phyloP scores from a whole-genome alignment of 805 yeast species.

The Yarrowia sp. region DNA sequence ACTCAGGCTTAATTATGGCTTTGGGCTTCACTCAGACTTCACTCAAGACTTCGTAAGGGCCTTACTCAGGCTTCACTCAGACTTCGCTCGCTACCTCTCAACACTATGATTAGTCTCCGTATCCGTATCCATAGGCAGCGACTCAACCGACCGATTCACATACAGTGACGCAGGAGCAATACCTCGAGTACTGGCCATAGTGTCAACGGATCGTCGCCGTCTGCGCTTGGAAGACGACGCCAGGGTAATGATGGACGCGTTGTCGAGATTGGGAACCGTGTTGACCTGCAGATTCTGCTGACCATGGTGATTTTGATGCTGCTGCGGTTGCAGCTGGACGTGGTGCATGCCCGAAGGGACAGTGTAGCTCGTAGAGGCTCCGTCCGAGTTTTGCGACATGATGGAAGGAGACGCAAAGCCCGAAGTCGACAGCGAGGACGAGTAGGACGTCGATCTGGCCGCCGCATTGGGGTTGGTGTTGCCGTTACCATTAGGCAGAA shows the following conservation, averaged over 20 bases:
- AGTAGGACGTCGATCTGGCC: constrained; percentile 5
- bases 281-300: constrained; percentile 10
- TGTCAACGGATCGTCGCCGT: constrained; percentile 40
- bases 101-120: constrained; percentile 24
- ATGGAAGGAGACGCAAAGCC: constrained; percentile 14
- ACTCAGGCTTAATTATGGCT: no score
- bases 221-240: constrained; percentile 40
- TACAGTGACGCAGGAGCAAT: constrained; percentile 38
- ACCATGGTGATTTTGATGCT: constrained; percentile 10
- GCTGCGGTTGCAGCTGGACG: constrained; percentile 29
- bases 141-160: constrained; percentile 31
- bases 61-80: no score
- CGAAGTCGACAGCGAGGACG: background rate
- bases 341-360: constrained; percentile 19
- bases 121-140: constrained; percentile 27
- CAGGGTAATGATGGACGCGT: constrained; percentile 41
- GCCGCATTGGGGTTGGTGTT: constrained; percentile 21
- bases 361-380: constrained; percentile 30
- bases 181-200: constrained; percentile 41
- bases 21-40: no score
- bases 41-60: no score
- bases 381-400: constrained; percentile 25
- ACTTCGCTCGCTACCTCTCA: background rate
- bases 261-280: constrained; percentile 32
- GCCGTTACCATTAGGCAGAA: background rate